Evolutionary conservation across 1,139 yeast genomes (phyloP), one percentile per base, ranked within the genome.

Genomic region (Yamadazyma atmosphaerica): DNA sequence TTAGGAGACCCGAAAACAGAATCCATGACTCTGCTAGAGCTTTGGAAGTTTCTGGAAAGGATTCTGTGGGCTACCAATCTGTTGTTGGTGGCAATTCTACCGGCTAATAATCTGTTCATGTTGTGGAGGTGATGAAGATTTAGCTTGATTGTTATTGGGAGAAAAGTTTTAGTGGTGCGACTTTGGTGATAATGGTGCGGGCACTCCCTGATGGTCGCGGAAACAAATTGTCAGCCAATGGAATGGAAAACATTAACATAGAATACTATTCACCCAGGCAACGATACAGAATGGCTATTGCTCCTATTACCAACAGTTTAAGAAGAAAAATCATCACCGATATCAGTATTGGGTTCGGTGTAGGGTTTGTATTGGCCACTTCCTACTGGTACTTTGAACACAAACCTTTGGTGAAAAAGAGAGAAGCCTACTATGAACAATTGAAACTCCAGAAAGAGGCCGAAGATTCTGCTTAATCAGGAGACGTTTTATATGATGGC

Each of bases 261-360:
- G n/a, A n/a, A n/a, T n/a, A n/a, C n/a, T 9, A 19, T 19, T 6
- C 22, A 19, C 6, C 22, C 17, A 28, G n/a, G n/a, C 31, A 9
- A 5, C 16, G 16, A 33, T 10, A 17, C 24, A 39, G 7, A n/a
- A 84, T 86, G 87, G 86, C 95, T 60, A 79, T 89, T 60, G 88
- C 95, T 61, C 96, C 96, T 57, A 88, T 90, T 59, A 79, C 83
- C 43, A 97, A 97, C 53, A 72, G 86, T 51, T 77, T 90, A 50
- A 86, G 79, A 72, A 87, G 82, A 75, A 84, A 82, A 69, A 81
- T 87, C 66, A 76, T 85, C 61, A 77, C 86, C 52, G 97, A 92
- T 61, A 79, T 90, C 65, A 51, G 81, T 55, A 68, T 83, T 52
- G 95, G 95, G 48, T 68, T 71, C 46, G 75, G 59, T 40, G 56